Evolutionary conservation across 2,329 filamentous ascomycete genomes (phyloP), one percentile per base, ranked within the genome.

Genomic region (Xylaria sp.): DNA sequence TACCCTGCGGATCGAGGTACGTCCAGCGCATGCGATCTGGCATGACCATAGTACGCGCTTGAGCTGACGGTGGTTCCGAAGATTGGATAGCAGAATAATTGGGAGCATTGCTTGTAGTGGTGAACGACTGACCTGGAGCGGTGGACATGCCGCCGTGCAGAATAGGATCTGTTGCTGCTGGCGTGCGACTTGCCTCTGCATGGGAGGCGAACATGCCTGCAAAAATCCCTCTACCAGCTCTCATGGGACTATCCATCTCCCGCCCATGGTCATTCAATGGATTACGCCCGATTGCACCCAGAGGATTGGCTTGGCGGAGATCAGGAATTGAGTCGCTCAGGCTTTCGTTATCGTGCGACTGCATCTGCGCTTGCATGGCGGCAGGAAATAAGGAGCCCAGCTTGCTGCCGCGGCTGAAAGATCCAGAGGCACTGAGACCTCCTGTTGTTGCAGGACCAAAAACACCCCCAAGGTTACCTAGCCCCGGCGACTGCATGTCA

Each of bases 11-110:
- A 78, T 99, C 96, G 62, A 97, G 90, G 79, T 99, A 99, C 20
- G 98, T 95, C 96, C 96, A 99, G 76, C 95, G 88, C 94, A 99
- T 99, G 15, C 97, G 88, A 80, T 99, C 96, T 1, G 96, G 96
- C 96, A 99, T 98, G 5, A 99, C 95, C 94, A 99, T 98, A 54
- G 92, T 94, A 18, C 94, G 91, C 72, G 93, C 87, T 72, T 94
- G 91, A 58, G 88, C 88, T 6, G 90, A 84, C n/a, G 89, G 86
- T 15, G 89, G 85, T 25, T 87, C 78, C 0, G 80, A 74, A 25
- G 82, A 75, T 32, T 79, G 81, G 8, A 76, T 78, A 13, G 81
- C 75, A 0, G 81, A 77, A 67, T 80, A 83, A 1, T 64, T 64
- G 0, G 79, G 75, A 7, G 76, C 74, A 32, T 76, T 75, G 12